A percentile compares a stretch with the other conserved stretches of the same genome.
These are phyloP conservation scores for Lichtheimia ornata DNA, from an alignment of 371 early-diverging fungal species.

Conservation along the genomic window DNA sequence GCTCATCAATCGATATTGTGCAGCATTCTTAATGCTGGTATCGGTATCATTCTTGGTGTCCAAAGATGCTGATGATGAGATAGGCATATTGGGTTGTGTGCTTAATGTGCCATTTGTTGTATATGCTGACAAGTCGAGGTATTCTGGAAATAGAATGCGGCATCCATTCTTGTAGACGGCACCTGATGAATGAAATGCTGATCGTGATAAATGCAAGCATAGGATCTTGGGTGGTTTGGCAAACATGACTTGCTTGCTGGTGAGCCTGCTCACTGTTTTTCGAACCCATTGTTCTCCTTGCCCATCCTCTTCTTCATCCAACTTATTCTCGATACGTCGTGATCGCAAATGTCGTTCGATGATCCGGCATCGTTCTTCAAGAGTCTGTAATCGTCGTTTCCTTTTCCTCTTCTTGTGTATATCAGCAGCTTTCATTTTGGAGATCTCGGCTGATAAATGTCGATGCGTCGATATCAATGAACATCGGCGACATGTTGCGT, in stretches of 20 bases:
- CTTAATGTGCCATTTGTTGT: slow-evolving; percentile 54
- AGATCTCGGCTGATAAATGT: slow-evolving; percentile 29
- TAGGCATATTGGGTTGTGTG: slow-evolving; percentile 54
- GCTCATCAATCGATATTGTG: slow-evolving; percentile 72
- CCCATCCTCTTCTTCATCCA: slow-evolving; percentile 11
- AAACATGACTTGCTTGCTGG: slow-evolving; percentile 64
- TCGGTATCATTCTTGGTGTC: neutral
- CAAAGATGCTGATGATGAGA: slow-evolving; percentile 35
- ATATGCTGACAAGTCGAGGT: slow-evolving; percentile 65
- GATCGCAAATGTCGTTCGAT: slow-evolving; percentile 10
- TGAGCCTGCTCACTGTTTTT: slow-evolving; percentile 26
- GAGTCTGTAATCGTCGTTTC: slow-evolving; percentile 27
- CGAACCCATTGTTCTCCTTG: slow-evolving; percentile 1
- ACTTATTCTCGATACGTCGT: slow-evolving; percentile 1
- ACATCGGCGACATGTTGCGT: slow-evolving; percentile 74
- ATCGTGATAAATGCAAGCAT: slow-evolving; percentile 75
- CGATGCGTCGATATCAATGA: slow-evolving; percentile 55
- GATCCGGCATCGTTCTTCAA: slow-evolving; percentile 24
- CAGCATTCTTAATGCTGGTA: slow-evolving; percentile 2
- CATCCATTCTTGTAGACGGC: slow-evolving; percentile 67
- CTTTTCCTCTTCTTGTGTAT: slow-evolving; percentile 38
- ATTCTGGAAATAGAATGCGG: slow-evolving; percentile 58
- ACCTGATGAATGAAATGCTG: slow-evolving; percentile 64
- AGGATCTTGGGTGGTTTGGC: slow-evolving; percentile 61
- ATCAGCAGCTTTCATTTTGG: slow-evolving; percentile 43